Evolutionary conservation across 2,329 filamentous ascomycete genomes (phyloP).

Genomic region (Emydomyces testavorans): DNA sequence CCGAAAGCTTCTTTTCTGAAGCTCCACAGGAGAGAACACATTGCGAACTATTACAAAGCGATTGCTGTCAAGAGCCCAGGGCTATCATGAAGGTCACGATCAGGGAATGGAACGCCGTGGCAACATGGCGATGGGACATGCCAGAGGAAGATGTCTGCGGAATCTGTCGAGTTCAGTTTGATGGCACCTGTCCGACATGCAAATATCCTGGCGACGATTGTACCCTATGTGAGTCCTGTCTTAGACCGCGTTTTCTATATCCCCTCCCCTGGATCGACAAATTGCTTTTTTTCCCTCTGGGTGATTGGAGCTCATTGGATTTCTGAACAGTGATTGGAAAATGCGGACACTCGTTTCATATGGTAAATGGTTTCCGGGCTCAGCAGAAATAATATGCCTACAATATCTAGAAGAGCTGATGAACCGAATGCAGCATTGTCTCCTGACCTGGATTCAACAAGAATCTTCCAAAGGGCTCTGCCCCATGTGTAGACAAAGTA

Average conservation of each 20-base stretch:
- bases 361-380: conserved; percentile 46
- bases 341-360: conserved; percentile 96
- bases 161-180: conserved; percentile 96
- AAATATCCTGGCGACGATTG: conserved; percentile 97
- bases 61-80: neutral
- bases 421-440: conserved; percentile 62
- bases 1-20: conserved; percentile 10
- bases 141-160: conserved; percentile 96
- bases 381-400: neutral
- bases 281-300: neutral
- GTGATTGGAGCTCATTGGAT: neutral
- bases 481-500: conserved; percentile 95
- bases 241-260: neutral
- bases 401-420: neutral
- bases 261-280: neutral
- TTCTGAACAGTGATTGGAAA: conserved; percentile 66
- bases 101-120: conserved; percentile 84
- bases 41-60: neutral
- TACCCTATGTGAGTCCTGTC: conserved; percentile 57
- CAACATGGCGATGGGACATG: conserved; percentile 95
- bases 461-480: conserved; percentile 88
- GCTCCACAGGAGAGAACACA: no score
- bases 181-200: conserved; percentile 94
- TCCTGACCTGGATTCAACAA: conserved; percentile 90
- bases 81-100: conserved; percentile 82